Evolutionary conservation across 257 asterid genomes (phyloP).

Genomic region (Solanum peruvianum): DNA sequence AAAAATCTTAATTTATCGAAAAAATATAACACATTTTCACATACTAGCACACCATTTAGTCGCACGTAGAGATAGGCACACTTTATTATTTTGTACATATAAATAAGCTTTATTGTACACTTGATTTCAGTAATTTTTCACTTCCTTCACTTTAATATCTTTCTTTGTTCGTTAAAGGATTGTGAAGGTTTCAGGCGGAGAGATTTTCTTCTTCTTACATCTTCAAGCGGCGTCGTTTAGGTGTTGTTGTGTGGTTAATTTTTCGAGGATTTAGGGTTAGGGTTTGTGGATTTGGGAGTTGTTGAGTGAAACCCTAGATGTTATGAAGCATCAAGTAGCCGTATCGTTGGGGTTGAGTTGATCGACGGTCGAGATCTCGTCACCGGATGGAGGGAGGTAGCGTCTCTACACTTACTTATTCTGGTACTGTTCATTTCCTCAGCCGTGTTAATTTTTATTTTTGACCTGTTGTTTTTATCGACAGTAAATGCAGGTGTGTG

Average conservation of each 20-base stretch:
- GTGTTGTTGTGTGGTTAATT: background rate
- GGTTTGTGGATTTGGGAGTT: background rate
- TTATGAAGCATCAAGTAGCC: slow-evolving; percentile 39
- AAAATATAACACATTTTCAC: background rate
- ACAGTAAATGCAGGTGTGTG: background rate
- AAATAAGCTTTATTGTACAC: background rate
- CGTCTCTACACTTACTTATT: slow-evolving; percentile 71
- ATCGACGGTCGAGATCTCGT: slow-evolving; percentile 66
- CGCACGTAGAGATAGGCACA: background rate
- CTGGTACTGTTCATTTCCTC: slow-evolving; percentile 89
- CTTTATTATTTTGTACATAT: background rate
- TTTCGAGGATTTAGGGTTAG: slow-evolving; percentile 15
- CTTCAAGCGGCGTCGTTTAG: background rate
- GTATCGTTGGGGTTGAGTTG: slow-evolving; percentile 45
- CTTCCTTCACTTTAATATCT: background rate
- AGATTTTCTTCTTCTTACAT: background rate
- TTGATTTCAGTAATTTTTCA: background rate
- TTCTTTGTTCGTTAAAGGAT: background rate
- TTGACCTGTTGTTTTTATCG: background rate
- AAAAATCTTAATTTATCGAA: background rate
- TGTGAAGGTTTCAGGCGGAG: background rate
- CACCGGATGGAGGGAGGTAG: slow-evolving; percentile 99
- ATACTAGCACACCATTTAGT: background rate
- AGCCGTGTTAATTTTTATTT: background rate
- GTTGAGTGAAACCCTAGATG: slow-evolving; percentile 8